Percentiles rank a stretch among this genome's conserved stretches.
Evolutionary conservation across 1,284 basidiomycete species (phyloP).

Genomic region (Fomitopsis pinicola): DNA sequence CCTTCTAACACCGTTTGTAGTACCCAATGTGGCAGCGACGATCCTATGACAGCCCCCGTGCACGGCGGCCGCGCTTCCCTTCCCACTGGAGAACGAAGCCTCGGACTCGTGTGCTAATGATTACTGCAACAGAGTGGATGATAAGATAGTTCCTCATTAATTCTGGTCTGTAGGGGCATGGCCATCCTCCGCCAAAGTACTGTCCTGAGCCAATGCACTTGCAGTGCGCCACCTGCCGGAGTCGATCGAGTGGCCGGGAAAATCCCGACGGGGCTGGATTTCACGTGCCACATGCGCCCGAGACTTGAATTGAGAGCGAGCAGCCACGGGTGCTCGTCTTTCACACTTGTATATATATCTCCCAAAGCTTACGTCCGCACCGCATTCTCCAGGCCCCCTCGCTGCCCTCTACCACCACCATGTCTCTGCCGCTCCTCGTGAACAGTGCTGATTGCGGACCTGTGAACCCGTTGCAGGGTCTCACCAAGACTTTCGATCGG

Average conservation of each 20-base stretch:
- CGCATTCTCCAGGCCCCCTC: background rate
- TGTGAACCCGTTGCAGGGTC: slow-evolving; percentile 72
- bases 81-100: background rate
- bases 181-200: too few species aligned
- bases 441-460: slow-evolving; percentile 78
- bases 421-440: slow-evolving; percentile 75
- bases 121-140: background rate
- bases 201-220: background rate
- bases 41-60: background rate
- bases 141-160: too few species aligned
- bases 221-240: background rate
- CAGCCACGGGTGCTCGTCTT: background rate
- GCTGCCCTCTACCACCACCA: slow-evolving; percentile 24
- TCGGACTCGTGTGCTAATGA: background rate
- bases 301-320: background rate
- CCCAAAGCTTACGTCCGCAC: background rate
- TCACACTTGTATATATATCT: slow-evolving; percentile 1
- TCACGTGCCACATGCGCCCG: slow-evolving; percentile 3
- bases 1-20: too few species aligned
- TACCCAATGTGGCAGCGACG: background rate
- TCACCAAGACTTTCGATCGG: slow-evolving; percentile 72
- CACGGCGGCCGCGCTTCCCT: background rate
- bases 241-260: background rate
- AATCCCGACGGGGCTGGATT: background rate
- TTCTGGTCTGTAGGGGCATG: too few species aligned